Conservation (phyloP, 2,329 filamentous ascomycete species). For the Macroventuria anomochaeta region DNA sequence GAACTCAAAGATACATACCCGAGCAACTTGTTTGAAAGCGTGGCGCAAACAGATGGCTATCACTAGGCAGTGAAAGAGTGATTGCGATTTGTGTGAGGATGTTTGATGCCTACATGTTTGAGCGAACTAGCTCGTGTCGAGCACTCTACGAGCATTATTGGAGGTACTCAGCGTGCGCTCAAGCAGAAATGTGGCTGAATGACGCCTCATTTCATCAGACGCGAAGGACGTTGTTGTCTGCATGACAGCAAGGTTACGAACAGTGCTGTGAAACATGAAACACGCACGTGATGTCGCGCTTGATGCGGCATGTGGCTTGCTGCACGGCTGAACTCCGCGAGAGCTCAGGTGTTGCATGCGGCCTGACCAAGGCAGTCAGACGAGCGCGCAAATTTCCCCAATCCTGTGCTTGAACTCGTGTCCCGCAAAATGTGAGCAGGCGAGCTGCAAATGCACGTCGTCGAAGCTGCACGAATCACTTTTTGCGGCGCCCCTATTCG, state of each 20-base stretch:
- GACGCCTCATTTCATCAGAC: no score
- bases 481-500: slow-evolving; percentile 3
- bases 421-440: slow-evolving; percentile 4
- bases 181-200: not conserved
- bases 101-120: no score
- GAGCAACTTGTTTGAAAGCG: not conserved
- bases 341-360: slow-evolving; percentile 7
- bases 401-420: slow-evolving; percentile 3
- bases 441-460: not conserved
- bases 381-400: not conserved
- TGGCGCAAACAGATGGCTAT: not conserved
- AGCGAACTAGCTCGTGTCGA: no score
- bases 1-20: not conserved
- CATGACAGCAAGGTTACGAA: slow-evolving; percentile 8
- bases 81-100: not conserved
- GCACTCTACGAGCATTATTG: no score
- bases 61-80: not conserved
- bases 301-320: slow-evolving; percentile 8
- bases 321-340: slow-evolving; percentile 6
- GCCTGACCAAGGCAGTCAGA: slow-evolving; percentile 17
- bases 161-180: no score
- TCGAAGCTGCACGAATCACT: not conserved
- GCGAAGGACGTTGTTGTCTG: not conserved
- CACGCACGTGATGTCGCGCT: slow-evolving; percentile 16
- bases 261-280: slow-evolving; percentile 4